Conservation (phyloP, 2,329 filamentous ascomycete species). For the Akanthomyces muscarius region DNA sequence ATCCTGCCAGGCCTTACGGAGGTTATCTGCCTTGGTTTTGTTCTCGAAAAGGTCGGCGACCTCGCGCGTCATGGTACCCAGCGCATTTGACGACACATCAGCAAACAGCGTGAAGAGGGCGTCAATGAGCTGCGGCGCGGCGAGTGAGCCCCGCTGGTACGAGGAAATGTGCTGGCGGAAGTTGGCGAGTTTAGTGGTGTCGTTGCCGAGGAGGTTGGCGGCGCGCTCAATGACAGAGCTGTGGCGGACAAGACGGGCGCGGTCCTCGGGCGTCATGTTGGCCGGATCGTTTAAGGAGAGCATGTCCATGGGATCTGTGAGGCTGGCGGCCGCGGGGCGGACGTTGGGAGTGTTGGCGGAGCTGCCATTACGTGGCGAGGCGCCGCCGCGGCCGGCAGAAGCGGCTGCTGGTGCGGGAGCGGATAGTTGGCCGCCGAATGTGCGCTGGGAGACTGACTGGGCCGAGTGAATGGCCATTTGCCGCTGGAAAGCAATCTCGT, state of each 20-base stretch:
- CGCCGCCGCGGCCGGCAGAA: conserved; percentile 21
- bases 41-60: conserved; percentile 91
- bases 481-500: conserved; percentile 86
- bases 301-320: conserved; percentile 42
- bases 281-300: conserved; percentile 48
- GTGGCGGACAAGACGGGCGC: conserved; percentile 76
- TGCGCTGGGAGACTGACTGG: conserved; percentile 72
- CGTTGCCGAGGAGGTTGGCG: conserved; percentile 72
- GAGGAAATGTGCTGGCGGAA: conserved; percentile 79
- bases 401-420: conserved; percentile 28
- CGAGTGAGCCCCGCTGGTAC: conserved; percentile 66
- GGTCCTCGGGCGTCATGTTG: conserved; percentile 68
- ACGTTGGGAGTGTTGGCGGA: conserved; percentile 21
- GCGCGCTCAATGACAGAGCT: conserved; percentile 83
- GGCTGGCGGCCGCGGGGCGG: conserved; percentile 22
- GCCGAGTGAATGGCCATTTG: conserved; percentile 88
- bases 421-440: conserved; percentile 80
- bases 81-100: conserved; percentile 71
- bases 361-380: conserved; percentile 21
- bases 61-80: conserved; percentile 88
- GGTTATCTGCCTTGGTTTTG: conserved; percentile 62
- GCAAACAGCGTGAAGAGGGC: conserved; percentile 80
- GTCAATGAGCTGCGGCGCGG: conserved; percentile 75
- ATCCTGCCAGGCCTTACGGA: conserved; percentile 87
- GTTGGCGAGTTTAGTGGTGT: conserved; percentile 65